These are phyloP conservation scores for Exophiala spinifera DNA, from an alignment of 2,329 filamentous ascomycete genomes.

Conservation along the genomic window DNA sequence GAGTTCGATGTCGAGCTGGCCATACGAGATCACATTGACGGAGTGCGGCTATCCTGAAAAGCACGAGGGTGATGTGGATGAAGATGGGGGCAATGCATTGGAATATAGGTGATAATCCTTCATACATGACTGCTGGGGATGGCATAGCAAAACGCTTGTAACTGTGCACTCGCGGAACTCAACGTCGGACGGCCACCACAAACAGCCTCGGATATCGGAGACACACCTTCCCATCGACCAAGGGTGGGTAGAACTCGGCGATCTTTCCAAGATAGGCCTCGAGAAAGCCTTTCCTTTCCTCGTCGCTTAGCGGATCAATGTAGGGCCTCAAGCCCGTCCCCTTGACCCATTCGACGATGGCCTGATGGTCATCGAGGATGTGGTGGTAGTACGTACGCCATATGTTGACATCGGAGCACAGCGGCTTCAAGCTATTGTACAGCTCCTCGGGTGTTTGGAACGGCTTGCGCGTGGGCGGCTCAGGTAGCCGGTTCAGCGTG, in stretches of 20 bases:
- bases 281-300: conserved; percentile 46
- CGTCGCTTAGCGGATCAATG: conserved; percentile 46
- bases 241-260: conserved; percentile 43
- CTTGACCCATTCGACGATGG: conserved; percentile 60
- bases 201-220: conserved; percentile 57
- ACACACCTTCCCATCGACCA: conserved; percentile 53
- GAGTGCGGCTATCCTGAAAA: neutral
- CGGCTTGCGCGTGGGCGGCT: conserved; percentile 42
- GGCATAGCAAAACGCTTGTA: too few species aligned
- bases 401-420: conserved; percentile 47
- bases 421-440: conserved; percentile 49
- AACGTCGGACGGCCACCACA: conserved; percentile 45
- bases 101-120: too few species aligned
- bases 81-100: too few species aligned
- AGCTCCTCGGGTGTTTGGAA: conserved; percentile 49
- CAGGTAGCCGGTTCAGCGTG: conserved; percentile 27
- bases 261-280: conserved; percentile 47
- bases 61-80: too few species aligned
- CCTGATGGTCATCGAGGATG: conserved; percentile 46
- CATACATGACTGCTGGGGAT: too few species aligned
- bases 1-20: conserved; percentile 7
- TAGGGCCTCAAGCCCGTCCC: conserved; percentile 57
- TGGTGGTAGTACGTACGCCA: conserved; percentile 58
- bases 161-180: neutral
- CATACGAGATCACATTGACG: conserved; percentile 8